These are phyloP conservation scores for Pseudozyma sp. DNA, from an alignment of 1,284 basidiomycete species.

Conservation along the genomic window DNA sequence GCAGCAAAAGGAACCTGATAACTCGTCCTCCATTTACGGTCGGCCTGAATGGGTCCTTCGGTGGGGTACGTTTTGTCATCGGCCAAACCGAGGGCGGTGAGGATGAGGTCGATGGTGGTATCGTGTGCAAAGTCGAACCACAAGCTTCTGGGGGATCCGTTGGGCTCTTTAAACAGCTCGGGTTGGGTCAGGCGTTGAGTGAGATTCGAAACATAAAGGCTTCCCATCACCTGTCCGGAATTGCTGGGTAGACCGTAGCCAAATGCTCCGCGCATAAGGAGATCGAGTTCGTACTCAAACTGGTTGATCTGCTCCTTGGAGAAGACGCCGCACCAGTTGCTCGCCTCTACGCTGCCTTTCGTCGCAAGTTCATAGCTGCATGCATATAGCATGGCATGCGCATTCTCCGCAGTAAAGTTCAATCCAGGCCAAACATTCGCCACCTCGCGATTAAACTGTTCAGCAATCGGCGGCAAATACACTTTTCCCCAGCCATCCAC, in stretches of 20 bases:
- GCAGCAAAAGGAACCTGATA: slow-evolving; percentile 72
- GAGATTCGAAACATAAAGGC: slow-evolving; percentile 71
- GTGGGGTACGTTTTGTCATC: slow-evolving; percentile 59
- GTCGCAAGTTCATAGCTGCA: slow-evolving; percentile 72
- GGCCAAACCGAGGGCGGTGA: slow-evolving; percentile 71
- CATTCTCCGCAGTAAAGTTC: slow-evolving; percentile 29
- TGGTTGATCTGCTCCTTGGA: slow-evolving; percentile 69
- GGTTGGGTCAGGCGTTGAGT: slow-evolving; percentile 69
- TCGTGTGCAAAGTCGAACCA: slow-evolving; percentile 73
- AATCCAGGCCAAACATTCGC: slow-evolving; percentile 54
- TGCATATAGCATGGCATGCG: slow-evolving; percentile 72
- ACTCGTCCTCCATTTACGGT: slow-evolving; percentile 70
- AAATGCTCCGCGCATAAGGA: slow-evolving; percentile 72
- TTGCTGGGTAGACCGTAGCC: slow-evolving; percentile 71
- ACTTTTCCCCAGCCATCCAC: slow-evolving; percentile 69
- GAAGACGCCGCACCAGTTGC: slow-evolving; percentile 72
- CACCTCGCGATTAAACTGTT: slow-evolving; percentile 69
- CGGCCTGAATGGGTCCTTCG: slow-evolving; percentile 64
- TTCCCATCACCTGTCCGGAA: slow-evolving; percentile 71
- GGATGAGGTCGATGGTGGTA: slow-evolving; percentile 72
- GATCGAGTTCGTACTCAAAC: slow-evolving; percentile 73
- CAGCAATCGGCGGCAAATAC: slow-evolving; percentile 71
- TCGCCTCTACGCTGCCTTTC: slow-evolving; percentile 57
- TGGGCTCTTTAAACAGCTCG: slow-evolving; percentile 16
- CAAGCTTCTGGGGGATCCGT: slow-evolving; percentile 15